These are phyloP conservation scores for Deakozyma indianensis DNA, from an alignment of 805 yeast species.

Conservation along the genomic window DNA sequence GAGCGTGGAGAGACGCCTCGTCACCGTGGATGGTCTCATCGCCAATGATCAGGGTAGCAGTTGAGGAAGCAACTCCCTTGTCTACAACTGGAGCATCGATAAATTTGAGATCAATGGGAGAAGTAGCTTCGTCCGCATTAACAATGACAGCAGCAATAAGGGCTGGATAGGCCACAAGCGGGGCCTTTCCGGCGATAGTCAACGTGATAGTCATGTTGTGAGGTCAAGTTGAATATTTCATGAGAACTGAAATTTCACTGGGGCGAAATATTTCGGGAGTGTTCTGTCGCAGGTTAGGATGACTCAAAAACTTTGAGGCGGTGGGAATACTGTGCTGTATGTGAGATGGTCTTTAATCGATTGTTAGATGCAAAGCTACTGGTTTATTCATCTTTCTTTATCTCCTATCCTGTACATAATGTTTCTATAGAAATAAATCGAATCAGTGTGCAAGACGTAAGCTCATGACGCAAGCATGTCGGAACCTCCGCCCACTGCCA, in stretches of 20 bases:
- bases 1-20: constrained; percentile 31
- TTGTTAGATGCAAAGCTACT: too few relatives aligned
- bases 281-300: neutral
- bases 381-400: too few relatives aligned
- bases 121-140: constrained; percentile 30
- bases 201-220: constrained; percentile 19
- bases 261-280: neutral
- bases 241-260: neutral
- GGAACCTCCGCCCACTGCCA: constrained; percentile 19
- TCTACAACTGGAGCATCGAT: constrained; percentile 61
- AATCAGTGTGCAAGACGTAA: too few relatives aligned
- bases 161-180: constrained; percentile 63
- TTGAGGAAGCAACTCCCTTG: constrained; percentile 24
- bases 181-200: constrained; percentile 76
- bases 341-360: neutral
- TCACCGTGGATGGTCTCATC: constrained; percentile 23
- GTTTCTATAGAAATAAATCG: too few relatives aligned
- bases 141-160: constrained; percentile 66
- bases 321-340: neutral
- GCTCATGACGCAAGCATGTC: constrained; percentile 1
- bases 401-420: too few relatives aligned
- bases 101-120: constrained; percentile 43
- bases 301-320: neutral
- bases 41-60: constrained; percentile 34
- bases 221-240: neutral